These are phyloP conservation scores for Phoenix dactylifera DNA, from an alignment of 176 grass and related monocot genomes.

Conservation along the genomic window DNA sequence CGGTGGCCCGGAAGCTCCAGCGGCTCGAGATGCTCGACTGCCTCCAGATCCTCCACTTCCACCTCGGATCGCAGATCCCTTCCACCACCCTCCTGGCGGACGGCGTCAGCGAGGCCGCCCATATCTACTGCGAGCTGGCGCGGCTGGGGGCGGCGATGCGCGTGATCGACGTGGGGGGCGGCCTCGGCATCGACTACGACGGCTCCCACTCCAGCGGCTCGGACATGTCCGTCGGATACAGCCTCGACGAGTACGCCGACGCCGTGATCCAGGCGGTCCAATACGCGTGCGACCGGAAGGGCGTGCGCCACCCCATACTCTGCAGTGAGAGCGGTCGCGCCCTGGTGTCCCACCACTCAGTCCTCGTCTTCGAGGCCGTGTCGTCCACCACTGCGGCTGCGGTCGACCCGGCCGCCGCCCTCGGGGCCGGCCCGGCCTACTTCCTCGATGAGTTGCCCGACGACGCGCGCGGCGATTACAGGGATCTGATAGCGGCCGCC, in stretches of 20 bases:
- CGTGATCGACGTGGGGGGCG: too few relatives aligned
- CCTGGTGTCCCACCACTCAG: slow-evolving; percentile 90
- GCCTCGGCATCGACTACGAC: slow-evolving; percentile 9
- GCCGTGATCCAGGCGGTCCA: slow-evolving; percentile 58
- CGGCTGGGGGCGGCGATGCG: too few relatives aligned
- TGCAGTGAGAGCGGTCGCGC: slow-evolving; percentile 95
- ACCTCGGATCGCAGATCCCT: slow-evolving; percentile 87
- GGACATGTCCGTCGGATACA: slow-evolving; percentile 80
- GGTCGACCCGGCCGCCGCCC: slow-evolving; percentile 11
- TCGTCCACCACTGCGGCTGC: slow-evolving; percentile 25
- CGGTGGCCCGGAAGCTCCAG: slow-evolving; percentile 60
- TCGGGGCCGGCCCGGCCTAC: slow-evolving; percentile 10
- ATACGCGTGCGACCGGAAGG: slow-evolving; percentile 68
- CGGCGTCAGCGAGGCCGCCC: too few relatives aligned
- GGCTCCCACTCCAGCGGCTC: slow-evolving; percentile 63
- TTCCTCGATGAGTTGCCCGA: slow-evolving; percentile 68
- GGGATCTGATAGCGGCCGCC: slow-evolving; percentile 67
- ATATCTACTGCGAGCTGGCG: too few relatives aligned
- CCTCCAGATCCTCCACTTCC: slow-evolving; percentile 95
- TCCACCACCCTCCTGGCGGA: too few relatives aligned
- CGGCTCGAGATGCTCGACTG: slow-evolving; percentile 70
- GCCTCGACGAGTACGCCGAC: slow-evolving; percentile 77
- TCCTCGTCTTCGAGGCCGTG: slow-evolving; percentile 86
- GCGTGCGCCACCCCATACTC: slow-evolving; percentile 55
- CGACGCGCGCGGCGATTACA: slow-evolving; percentile 62